Base-by-base conservation (phyloP, 306 rosid species). In the Corylus heterophylla region DNA sequence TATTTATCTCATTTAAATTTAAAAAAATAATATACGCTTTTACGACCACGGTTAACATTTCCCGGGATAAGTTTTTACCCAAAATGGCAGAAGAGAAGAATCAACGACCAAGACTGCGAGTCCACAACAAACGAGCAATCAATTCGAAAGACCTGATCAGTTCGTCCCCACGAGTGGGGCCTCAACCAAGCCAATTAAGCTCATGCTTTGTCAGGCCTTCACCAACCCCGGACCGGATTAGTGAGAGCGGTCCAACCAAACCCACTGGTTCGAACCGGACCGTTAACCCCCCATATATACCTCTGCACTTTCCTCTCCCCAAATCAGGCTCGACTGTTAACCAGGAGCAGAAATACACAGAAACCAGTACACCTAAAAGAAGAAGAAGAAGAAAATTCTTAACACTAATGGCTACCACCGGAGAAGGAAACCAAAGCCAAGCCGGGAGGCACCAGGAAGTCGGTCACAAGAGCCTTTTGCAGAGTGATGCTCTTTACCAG, bases 401-500 rank as follows among this genome's bases (percentile, higher is more conserved):
- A 10, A 49, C 66, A 74, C 31, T 51, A 84, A 94, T 94, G 98
- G 98, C 97, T 12, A 80, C 29, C 83, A 89, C 77, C 44, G 91
- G 77, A 20, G 94, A 89, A 13, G 90, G 84, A 22, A 78, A 84
- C 31, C 87, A 89, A 74, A 84, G 62, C 44, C 88, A 93, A 82
- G 79, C 87, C 71, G 88, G 87, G 48, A 88, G 94, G 85, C 98
- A 94, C 88, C 97, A 92, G 71, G 98, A 92, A 80, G 98, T 94
- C 74, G 98, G 98, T 82, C 98, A 94, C 92, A 94, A 94, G 88
- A 94, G 98, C 78, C 97, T 94, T 78, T 86, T 94, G 48, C 98
- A 92, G 62, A 94, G 97, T 76, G 98, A 94, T 87, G 98, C 92
- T 82, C 96, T 94, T 31, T 94, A 90, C 71, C 98, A 94, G 97